These are phyloP conservation scores for Aspergillus novoparasiticus DNA, from an alignment of 2,329 filamentous ascomycete genomes.

Conservation along the genomic window DNA sequence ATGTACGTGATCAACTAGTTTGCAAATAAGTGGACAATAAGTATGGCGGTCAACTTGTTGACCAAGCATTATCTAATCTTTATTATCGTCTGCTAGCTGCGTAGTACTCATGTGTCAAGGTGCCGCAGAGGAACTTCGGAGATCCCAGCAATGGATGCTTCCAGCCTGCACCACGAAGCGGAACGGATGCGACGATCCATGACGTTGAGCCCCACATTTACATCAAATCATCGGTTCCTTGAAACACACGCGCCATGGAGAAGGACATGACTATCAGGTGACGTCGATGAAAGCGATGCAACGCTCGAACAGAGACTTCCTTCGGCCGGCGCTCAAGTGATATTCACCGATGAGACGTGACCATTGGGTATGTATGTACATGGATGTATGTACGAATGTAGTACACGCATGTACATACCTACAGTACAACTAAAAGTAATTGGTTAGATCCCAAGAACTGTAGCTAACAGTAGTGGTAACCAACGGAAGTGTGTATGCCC, in stretches of 20 bases:
- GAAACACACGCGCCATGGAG: not conserved
- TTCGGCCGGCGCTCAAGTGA: not conserved
- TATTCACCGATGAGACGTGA: not conserved
- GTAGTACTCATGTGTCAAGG: not conserved
- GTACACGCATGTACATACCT: not conserved
- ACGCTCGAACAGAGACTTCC: not conserved
- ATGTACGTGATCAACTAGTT: constrained; percentile 3
- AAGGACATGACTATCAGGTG: constrained; percentile 27
- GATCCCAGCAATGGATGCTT: not conserved
- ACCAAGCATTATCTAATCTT: not conserved
- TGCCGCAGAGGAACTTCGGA: not conserved
- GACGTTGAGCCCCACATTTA: not conserved
- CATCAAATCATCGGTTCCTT: constrained; percentile 2
- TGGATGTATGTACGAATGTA: not conserved
- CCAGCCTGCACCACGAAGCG: not conserved
- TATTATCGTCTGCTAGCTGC: not conserved
- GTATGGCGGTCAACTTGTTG: not conserved
- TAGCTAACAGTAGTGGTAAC: not conserved
- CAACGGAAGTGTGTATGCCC: not conserved
- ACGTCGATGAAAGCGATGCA: constrained; percentile 23
- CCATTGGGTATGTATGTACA: not conserved
- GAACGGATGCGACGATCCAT: constrained; percentile 3
- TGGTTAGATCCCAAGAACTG: not conserved
- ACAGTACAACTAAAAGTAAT: not conserved
- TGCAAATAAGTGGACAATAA: constrained; percentile 2